Evolutionary conservation across 495 filamentous ascomycete species (phyloP), one percentile per base, ranked within the genome.

Genomic region (Penicillium pancosmium): DNA sequence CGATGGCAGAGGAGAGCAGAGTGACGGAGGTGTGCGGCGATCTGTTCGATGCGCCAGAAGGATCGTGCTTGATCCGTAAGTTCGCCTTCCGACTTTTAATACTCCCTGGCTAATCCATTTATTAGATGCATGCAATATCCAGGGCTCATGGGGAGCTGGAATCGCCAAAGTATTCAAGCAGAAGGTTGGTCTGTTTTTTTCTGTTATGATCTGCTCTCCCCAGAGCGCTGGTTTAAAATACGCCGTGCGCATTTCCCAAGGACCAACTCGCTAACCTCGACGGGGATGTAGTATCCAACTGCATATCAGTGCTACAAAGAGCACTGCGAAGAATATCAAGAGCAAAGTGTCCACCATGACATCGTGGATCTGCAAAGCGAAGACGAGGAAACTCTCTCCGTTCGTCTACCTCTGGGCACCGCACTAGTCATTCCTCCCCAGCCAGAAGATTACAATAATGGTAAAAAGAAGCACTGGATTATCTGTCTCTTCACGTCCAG

Each of bases 401-500:
- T 68, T 13, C 18, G 27, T 3, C 43, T 21, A 10, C 68, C 68
- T 5, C 53, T 66, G 5, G 80, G 80, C 18, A 78, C 76, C 3
- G 64, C 77, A 5, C 68, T 82, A 3, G 66, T 83, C 9, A 82
- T 82, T 19, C 70, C 75, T 7, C 78, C 79, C 0, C 73, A 76
- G 35, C 36, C 63, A 12, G 48, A 21, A 3, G 76, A 72, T 47
- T 63, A 61, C 16, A 27, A 4, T 1, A 47, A 52, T 11, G 43
- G 38, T 12, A 57, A 50, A 7, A 73, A 70, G 33, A 59, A 54
- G 11, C 77, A 80, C 34, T 83, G 79, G 78, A 71, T 83, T 8
- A 67, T 80, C 12, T 83, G 80, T 48, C 68, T 83, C 0, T 82
- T 83, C 41, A 82, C 78, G 0, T 79, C 74, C 0, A 16, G 47